phyloP scores from a whole-genome alignment of 179 eudicot genomes.

The Pouteria campechiana region DNA sequence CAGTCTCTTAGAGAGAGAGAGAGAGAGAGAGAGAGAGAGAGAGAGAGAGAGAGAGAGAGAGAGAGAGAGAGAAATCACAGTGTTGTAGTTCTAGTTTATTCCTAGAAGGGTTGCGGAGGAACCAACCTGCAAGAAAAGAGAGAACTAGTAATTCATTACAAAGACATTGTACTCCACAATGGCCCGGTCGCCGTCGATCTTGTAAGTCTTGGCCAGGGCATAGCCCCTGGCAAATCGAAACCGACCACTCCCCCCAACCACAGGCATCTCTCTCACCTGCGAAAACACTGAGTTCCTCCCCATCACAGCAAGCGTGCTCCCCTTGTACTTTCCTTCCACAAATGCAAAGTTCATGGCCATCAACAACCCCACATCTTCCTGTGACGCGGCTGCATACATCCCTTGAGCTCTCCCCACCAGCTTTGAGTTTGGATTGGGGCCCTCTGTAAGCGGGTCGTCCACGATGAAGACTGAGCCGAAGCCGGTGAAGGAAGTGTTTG shows the following conservation, averaged over 20 bases:
- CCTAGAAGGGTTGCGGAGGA: no score
- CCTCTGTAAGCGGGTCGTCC: conserved; percentile 22
- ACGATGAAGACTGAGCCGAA: conserved; percentile 28
- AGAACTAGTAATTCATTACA: conserved; percentile 27
- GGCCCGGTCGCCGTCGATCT: conserved; percentile 24
- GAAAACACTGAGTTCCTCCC: conserved; percentile 27
- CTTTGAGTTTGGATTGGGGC: conserved; percentile 13
- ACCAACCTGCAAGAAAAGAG: no score
- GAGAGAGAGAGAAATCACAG: no score
- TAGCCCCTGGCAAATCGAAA: conserved; percentile 45
- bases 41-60: no score
- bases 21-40: no score
- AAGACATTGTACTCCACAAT: conserved; percentile 26
- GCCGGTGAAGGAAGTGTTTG: background rate
- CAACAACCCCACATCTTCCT: conserved; percentile 18
- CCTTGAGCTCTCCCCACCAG: conserved; percentile 34
- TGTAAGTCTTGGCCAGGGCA: conserved; percentile 19
- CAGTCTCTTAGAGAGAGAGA: no score
- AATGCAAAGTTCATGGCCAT: conserved; percentile 43
- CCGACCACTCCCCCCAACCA: conserved; percentile 38
- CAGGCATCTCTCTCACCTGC: conserved; percentile 39
- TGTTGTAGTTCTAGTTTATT: no score
- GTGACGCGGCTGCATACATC: conserved; percentile 26
- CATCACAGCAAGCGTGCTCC: conserved; percentile 25
- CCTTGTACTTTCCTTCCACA: conserved; percentile 29